These are phyloP conservation scores for Starmerella powellii DNA, from an alignment of 805 yeast genomes.

Conservation along the genomic window DNA sequence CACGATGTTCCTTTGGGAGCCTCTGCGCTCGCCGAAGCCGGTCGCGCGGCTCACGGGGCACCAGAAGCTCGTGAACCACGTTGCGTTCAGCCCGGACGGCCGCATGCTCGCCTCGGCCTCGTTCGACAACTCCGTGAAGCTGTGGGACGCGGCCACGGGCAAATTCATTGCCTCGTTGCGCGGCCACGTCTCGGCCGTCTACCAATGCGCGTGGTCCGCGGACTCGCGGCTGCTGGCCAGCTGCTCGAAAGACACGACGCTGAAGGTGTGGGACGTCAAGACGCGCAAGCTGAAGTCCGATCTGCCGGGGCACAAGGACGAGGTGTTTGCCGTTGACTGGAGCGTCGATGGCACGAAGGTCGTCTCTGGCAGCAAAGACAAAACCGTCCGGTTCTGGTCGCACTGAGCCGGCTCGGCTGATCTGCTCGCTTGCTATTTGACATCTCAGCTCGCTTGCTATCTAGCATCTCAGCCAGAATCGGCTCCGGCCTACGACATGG, in stretches of 20 bases:
- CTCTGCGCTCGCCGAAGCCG: slow-evolving; percentile 67
- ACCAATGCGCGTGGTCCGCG: slow-evolving; percentile 95
- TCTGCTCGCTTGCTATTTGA: too few relatives aligned
- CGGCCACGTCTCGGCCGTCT: slow-evolving; percentile 96
- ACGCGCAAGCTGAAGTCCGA: slow-evolving; percentile 76
- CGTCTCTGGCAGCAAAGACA: slow-evolving; percentile 97
- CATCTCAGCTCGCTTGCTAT: too few relatives aligned
- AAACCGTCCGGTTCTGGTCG: slow-evolving; percentile 89
- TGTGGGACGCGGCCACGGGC: slow-evolving; percentile 94
- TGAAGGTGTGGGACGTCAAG: slow-evolving; percentile 91
- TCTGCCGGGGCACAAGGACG: slow-evolving; percentile 92
- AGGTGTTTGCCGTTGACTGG: slow-evolving; percentile 96
- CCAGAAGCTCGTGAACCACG: slow-evolving; percentile 92
- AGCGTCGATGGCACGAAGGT: slow-evolving; percentile 87
- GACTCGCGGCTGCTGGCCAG: slow-evolving; percentile 85
- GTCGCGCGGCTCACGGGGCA: slow-evolving; percentile 93
- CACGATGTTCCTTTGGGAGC: slow-evolving; percentile 97
- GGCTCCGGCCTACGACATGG: too few relatives aligned
- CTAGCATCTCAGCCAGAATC: too few relatives aligned
- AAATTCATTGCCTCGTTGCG: slow-evolving; percentile 79
- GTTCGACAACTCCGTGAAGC: slow-evolving; percentile 85
- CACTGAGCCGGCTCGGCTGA: too few relatives aligned
- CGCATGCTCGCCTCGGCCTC: slow-evolving; percentile 81
- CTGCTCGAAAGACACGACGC: slow-evolving; percentile 89
- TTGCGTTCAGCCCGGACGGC: slow-evolving; percentile 92